Base-by-base conservation (phyloP, 805 yeast species). In the Candida sanyiensis region DNA sequence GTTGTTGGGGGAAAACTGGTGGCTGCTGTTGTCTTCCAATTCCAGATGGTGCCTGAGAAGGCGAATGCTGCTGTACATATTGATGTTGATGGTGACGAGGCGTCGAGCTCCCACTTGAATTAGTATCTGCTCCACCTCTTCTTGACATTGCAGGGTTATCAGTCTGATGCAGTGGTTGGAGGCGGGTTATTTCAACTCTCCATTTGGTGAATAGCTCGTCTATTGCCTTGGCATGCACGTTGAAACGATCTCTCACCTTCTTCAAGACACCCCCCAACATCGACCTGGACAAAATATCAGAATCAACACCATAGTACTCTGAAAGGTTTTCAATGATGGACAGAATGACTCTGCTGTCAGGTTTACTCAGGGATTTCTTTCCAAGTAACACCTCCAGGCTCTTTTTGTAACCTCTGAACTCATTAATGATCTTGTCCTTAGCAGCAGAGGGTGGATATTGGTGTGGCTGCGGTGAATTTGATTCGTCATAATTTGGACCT, bases 1-100 rank as follows among this genome's bases (percentile, higher is more conserved):
- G 35, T 20, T 20, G 35, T 13, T 30, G 33, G n/a, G n/a, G n/a
- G n/a, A n/a, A n/a, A n/a, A n/a, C n/a, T 30, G 10, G 33, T 12
- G 17, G 33, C 11, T 30, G 33, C 11, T 32, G 35, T n/a, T 19
- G 27, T 32, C 10, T 8, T 22, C 25, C 25, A 22, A 8, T 8
- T 11, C 8, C 11, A 22, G 25, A 11, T 22, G 8, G 25, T 8
- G 8, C 11, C 25, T 22, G 25, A 11, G 8, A 8, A 22, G 25
- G 25, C 10, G 25, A 22, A 8, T 22, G 25, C 11, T 22, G 25
- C 11, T 22, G 25, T 22, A 8, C 10, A 8, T 22, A 11, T 22
- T 22, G 25, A 22, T 22, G 11, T 22, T 22, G 25, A 11, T 11
- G 10, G 11, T 22, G 25, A 8, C 11, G 25, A 22, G 25, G 25